These are phyloP conservation scores for Apiospora marii DNA, from an alignment of 2,329 filamentous ascomycete species.

Conservation along the genomic window DNA sequence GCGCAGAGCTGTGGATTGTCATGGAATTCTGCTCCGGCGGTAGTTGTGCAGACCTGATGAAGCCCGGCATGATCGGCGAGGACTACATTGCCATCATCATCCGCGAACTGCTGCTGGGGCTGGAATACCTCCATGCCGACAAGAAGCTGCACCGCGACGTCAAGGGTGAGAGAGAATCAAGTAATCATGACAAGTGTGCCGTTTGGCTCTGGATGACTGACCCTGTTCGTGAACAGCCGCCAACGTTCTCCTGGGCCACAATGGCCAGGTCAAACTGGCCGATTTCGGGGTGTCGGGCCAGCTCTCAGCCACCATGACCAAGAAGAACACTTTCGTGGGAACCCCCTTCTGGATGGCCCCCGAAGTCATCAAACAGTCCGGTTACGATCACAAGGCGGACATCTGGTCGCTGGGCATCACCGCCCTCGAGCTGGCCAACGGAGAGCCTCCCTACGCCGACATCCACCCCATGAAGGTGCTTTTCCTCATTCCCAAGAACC, in stretches of 20 bases:
- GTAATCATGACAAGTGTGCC: background rate
- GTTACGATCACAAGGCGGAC: slow-evolving; percentile 97
- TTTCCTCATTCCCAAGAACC: slow-evolving; percentile 95
- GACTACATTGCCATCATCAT: slow-evolving; percentile 98
- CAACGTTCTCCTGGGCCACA: slow-evolving; percentile 87
- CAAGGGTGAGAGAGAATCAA: slow-evolving; percentile 69
- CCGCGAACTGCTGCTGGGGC: slow-evolving; percentile 83
- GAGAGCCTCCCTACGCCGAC: slow-evolving; percentile 93
- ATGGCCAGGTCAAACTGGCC: slow-evolving; percentile 94
- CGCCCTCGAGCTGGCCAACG: slow-evolving; percentile 87
- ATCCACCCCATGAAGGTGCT: slow-evolving; percentile 99
- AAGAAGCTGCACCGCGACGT: slow-evolving; percentile 97
- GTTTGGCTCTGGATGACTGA: background rate
- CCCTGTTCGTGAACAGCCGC: slow-evolving; percentile 66
- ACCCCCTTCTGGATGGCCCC: slow-evolving; percentile 99
- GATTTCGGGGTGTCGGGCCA: slow-evolving; percentile 98
- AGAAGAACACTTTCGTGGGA: slow-evolving; percentile 98
- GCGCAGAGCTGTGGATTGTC: slow-evolving; percentile 97
- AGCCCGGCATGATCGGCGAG: slow-evolving; percentile 88
- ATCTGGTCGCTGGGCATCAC: slow-evolving; percentile 98
- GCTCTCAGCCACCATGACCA: slow-evolving; percentile 97
- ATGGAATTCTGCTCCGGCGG: slow-evolving; percentile 99
- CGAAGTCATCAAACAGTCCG: slow-evolving; percentile 97
- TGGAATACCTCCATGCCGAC: slow-evolving; percentile 93
- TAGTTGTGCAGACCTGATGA: slow-evolving; percentile 95